phyloP scores from a whole-genome alignment of 371 early-diverging fungal genomes.

The Apophysomyces variabilis region DNA sequence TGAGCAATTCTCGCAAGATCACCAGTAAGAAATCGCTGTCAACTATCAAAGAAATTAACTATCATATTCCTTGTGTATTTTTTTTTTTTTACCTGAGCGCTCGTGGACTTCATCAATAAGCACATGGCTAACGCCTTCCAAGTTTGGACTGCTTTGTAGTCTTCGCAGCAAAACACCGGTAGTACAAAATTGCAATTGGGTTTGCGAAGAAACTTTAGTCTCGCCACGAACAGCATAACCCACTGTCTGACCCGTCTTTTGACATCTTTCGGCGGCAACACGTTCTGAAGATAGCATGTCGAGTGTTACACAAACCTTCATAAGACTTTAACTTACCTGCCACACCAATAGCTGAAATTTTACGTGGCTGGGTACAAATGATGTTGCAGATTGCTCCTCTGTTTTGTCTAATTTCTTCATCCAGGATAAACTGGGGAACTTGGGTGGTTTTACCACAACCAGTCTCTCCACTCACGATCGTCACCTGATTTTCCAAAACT shows the following conservation, averaged over 20 bases:
- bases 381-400: slow-evolving; percentile 67
- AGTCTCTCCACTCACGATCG: slow-evolving; percentile 78
- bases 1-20: slow-evolving; percentile 58
- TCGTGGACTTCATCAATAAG: slow-evolving; percentile 86
- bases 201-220: slow-evolving; percentile 62
- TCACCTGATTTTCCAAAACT: slow-evolving; percentile 54
- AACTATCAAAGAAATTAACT: slow-evolving; percentile 25
- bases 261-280: slow-evolving; percentile 72
- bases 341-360: slow-evolving; percentile 90
- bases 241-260: slow-evolving; percentile 56
- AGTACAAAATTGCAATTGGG: slow-evolving; percentile 82
- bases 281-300: slow-evolving; percentile 45
- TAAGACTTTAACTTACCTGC: slow-evolving; percentile 51
- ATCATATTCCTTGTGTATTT: background rate
- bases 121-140: slow-evolving; percentile 69
- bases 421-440: slow-evolving; percentile 90
- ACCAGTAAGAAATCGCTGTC: slow-evolving; percentile 70
- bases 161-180: slow-evolving; percentile 85
- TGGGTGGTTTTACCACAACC: slow-evolving; percentile 89
- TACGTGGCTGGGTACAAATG: slow-evolving; percentile 92
- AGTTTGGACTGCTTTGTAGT: slow-evolving; percentile 69
- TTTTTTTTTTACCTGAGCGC: slow-evolving; percentile 53
- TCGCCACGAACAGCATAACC: slow-evolving; percentile 70
- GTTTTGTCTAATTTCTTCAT: slow-evolving; percentile 63
- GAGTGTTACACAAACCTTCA: background rate